phyloP scores from a whole-genome alignment of 768 basidiomycete genomes.

The Fomitopsis pulvina region DNA sequence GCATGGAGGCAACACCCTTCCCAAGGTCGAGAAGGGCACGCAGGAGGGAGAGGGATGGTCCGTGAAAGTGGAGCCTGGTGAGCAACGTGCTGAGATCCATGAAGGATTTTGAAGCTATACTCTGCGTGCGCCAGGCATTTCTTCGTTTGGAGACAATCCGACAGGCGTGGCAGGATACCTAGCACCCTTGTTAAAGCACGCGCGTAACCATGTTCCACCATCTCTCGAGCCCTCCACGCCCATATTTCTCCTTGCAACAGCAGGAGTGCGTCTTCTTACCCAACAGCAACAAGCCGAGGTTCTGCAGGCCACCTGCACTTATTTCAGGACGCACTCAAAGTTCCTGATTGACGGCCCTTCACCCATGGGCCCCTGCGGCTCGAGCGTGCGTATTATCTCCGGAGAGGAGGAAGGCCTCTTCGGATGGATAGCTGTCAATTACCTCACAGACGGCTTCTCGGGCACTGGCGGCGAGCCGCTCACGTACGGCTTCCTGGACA shows the following conservation, averaged over 20 bases:
- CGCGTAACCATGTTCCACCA: conserved; percentile 76
- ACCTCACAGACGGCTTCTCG: conserved; percentile 94
- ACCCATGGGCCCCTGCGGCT: conserved; percentile 76
- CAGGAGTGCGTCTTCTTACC: conserved; percentile 90
- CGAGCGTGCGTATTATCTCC: conserved; percentile 88
- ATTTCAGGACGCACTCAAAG: conserved; percentile 65
- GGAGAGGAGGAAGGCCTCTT: conserved; percentile 98
- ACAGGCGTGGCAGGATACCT: conserved; percentile 71
- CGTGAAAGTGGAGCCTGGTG: conserved; percentile 89
- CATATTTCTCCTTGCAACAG: conserved; percentile 90
- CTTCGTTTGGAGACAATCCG: conserved; percentile 67
- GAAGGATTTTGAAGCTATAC: background rate
- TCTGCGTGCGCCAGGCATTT: conserved; percentile 56
- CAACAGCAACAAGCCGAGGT: conserved; percentile 63
- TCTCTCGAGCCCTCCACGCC: conserved; percentile 82
- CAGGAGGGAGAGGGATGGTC: conserved; percentile 79
- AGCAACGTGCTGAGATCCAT: conserved; percentile 23
- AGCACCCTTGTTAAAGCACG: conserved; percentile 77
- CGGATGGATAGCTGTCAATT: conserved; percentile 99
- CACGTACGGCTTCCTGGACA: conserved; percentile 97
- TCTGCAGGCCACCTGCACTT: conserved; percentile 70
- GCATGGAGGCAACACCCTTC: conserved; percentile 53
- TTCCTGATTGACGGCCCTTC: conserved; percentile 72
- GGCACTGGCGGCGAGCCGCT: conserved; percentile 51
- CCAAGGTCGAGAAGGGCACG: conserved; percentile 90